These are phyloP conservation scores for Pholiota microspora DNA, from an alignment of 768 basidiomycete genomes.

Conservation along the genomic window DNA sequence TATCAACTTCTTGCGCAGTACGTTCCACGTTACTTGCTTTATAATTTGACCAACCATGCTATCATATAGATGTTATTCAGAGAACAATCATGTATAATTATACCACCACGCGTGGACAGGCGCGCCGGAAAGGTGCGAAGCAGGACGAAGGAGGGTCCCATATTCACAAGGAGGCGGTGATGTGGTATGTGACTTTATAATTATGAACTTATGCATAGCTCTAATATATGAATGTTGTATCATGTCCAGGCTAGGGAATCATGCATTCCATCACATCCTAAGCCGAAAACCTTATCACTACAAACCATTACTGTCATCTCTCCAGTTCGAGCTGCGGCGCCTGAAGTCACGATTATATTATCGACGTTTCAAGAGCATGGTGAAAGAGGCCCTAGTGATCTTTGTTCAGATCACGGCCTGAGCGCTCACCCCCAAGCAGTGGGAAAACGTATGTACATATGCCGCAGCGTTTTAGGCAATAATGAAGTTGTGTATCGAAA, in stretches of 20 bases:
- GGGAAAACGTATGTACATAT: too few species aligned
- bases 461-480: too few species aligned
- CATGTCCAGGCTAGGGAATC: conserved; percentile 66
- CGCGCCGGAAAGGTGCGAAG: conserved; percentile 17
- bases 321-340: conserved; percentile 50
- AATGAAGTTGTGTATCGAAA: neutral
- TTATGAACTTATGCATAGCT: neutral
- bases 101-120: conserved; percentile 47
- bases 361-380: conserved; percentile 44
- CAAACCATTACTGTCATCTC: conserved; percentile 39
- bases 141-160: conserved; percentile 23
- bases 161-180: conserved; percentile 47
- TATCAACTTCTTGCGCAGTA: conserved; percentile 43
- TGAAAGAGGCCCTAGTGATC: conserved; percentile 42
- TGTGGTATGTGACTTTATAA: conserved; percentile 49
- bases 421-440: neutral
- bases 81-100: conserved; percentile 60
- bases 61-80: conserved; percentile 52
- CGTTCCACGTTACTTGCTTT: neutral
- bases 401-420: conserved; percentile 16
- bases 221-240: conserved; percentile 6
- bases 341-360: conserved; percentile 40
- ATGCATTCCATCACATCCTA: conserved; percentile 74
- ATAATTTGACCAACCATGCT: neutral
- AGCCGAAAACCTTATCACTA: conserved; percentile 52